Percentiles rank a stretch among this genome's conserved stretches.
phyloP scores from a whole-genome alignment of 208 protist species.

The Crithidia bombi region DNA sequence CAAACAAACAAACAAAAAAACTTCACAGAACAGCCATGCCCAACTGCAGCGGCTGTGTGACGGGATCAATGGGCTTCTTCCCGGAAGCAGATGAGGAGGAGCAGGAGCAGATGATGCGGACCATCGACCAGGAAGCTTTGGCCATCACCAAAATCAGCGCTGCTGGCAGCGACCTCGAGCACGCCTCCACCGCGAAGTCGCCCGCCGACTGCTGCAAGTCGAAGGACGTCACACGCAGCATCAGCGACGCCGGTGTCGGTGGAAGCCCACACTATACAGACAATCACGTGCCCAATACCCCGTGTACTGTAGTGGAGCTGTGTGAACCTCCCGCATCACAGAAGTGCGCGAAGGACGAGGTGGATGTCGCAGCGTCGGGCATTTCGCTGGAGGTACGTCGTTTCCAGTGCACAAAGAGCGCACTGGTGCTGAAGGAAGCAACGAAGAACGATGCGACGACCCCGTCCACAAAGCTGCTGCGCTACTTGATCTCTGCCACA shows the following conservation, averaged over 20 bases:
- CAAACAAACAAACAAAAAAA: too few species aligned
- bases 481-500: constrained; percentile 33
- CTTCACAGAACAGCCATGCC: too few species aligned
- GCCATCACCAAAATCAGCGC: too few species aligned
- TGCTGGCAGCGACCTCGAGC: too few species aligned
- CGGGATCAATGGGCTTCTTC: not conserved
- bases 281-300: too few species aligned
- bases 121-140: too few species aligned
- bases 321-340: not conserved
- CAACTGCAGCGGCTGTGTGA: not conserved
- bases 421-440: constrained; percentile 37
- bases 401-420: constrained; percentile 52
- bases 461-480: constrained; percentile 29
- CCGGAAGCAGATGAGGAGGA: not conserved
- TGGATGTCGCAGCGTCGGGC: constrained; percentile 21
- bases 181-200: too few species aligned
- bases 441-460: constrained; percentile 43
- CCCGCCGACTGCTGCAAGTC: too few species aligned
- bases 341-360: constrained; percentile 10
- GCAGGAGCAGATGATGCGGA: constrained; percentile 1
- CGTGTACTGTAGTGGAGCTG: too few species aligned
- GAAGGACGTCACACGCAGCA: too few species aligned
- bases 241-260: too few species aligned
- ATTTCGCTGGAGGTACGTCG: constrained; percentile 23
- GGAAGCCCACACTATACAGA: too few species aligned